A percentile compares a stretch with the other conserved stretches of the same genome.
These are phyloP conservation scores for Picea sitchensis DNA, from an alignment of 75 land plant genomes.

Conservation along the genomic window DNA sequence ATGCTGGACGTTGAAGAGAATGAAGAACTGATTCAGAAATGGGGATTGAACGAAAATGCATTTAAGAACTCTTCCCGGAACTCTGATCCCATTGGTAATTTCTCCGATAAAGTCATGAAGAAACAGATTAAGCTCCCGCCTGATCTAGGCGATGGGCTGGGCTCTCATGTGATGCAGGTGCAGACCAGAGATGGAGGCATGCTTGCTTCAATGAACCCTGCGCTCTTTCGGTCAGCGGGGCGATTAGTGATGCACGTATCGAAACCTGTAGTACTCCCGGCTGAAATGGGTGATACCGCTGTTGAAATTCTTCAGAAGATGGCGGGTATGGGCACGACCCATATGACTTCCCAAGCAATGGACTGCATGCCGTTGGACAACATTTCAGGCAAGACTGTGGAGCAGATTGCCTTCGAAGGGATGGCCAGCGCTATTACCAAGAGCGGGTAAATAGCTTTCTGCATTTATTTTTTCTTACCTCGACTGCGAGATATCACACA, in stretches of 20 bases:
- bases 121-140: constrained; percentile 8
- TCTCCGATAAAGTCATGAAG: background rate
- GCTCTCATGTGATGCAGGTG: constrained; percentile 23
- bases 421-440: constrained; percentile 60
- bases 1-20: constrained; percentile 83
- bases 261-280: constrained; percentile 60
- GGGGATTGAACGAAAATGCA: constrained; percentile 77
- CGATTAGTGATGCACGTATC: constrained; percentile 81
- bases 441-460: background rate
- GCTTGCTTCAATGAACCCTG: constrained; percentile 73
- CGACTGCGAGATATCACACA: too few species aligned
- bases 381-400: constrained; percentile 70
- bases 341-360: constrained; percentile 45
- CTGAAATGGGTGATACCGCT: constrained; percentile 29
- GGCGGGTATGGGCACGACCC: constrained; percentile 64
- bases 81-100: background rate
- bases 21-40: constrained; percentile 81
- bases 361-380: constrained; percentile 69
- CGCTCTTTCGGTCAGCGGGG: constrained; percentile 24
- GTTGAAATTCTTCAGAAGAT: constrained; percentile 73
- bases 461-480: too few species aligned
- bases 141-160: constrained; percentile 75
- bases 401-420: constrained; percentile 80
- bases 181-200: constrained; percentile 82
- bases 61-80: constrained; percentile 59